phyloP scores from a whole-genome alignment of 2,329 filamentous ascomycete species.

The Aspergillus arachidicola region DNA sequence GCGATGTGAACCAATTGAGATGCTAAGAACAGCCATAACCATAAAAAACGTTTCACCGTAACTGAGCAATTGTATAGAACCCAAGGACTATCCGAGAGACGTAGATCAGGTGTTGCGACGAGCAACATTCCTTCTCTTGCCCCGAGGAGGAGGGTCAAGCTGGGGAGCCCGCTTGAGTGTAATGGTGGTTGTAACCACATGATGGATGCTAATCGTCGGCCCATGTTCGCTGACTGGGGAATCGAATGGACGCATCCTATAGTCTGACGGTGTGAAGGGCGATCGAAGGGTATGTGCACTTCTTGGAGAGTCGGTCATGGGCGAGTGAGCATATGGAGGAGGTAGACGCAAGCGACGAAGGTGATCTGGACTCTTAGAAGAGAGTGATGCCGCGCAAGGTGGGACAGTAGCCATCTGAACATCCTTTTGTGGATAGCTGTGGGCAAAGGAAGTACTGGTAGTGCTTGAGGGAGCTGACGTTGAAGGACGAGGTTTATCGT shows the following conservation, averaged over 20 bases:
- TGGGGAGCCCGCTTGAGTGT: constrained; percentile 71
- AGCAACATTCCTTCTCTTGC: constrained; percentile 68
- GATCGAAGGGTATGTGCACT: constrained; percentile 35
- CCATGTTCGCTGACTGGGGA: constrained; percentile 58
- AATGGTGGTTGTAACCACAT: constrained; percentile 88
- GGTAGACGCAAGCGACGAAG: constrained; percentile 71
- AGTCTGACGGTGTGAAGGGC: constrained; percentile 69
- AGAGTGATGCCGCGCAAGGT: constrained; percentile 60
- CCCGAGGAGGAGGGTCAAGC: constrained; percentile 85
- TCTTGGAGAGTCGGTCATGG: constrained; percentile 66
- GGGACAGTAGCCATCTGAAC: constrained; percentile 48
- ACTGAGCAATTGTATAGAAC: too few species aligned
- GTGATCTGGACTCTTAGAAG: constrained; percentile 59
- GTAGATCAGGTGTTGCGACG: not conserved
- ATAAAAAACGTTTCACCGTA: too few species aligned
- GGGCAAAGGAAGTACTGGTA: constrained; percentile 43
- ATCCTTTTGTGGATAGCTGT: not conserved
- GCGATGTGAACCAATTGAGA: too few species aligned
- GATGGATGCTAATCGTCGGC: constrained; percentile 70
- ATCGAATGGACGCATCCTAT: constrained; percentile 68
- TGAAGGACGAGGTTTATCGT: constrained; percentile 31
- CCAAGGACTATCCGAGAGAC: too few species aligned
- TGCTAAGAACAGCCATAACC: too few species aligned
- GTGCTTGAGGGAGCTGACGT: constrained; percentile 41
- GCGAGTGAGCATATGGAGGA: constrained; percentile 72